phyloP scores from a whole-genome alignment of 768 basidiomycete genomes.

The Termitomyces sp. region DNA sequence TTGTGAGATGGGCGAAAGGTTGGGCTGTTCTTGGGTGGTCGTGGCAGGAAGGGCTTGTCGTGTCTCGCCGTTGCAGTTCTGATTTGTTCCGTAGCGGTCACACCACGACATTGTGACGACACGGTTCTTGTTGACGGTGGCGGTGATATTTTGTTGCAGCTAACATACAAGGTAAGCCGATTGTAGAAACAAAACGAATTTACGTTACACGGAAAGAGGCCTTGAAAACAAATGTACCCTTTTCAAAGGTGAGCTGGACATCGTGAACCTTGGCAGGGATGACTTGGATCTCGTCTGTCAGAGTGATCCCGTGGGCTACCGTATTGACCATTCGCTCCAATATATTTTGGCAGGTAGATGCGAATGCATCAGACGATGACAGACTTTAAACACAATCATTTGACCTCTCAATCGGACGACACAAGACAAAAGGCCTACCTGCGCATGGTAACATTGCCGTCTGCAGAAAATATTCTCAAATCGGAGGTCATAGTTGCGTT shows the following conservation, averaged over 20 bases:
- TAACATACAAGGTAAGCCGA: slow-evolving; percentile 13
- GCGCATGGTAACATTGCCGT: slow-evolving; percentile 39
- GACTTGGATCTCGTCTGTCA: slow-evolving; percentile 44
- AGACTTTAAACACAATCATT: slow-evolving; percentile 19
- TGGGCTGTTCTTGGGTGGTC: slow-evolving; percentile 28
- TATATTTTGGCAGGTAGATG: slow-evolving; percentile 35
- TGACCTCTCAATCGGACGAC: not conserved
- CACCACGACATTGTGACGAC: slow-evolving; percentile 41
- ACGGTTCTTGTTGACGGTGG: slow-evolving; percentile 34
- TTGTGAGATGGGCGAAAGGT: slow-evolving; percentile 34
- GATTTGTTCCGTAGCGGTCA: slow-evolving; percentile 33
- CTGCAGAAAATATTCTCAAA: slow-evolving; percentile 34
- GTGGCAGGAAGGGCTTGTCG: slow-evolving; percentile 29
- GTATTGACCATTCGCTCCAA: slow-evolving; percentile 46
- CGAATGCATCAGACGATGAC: slow-evolving; percentile 31
- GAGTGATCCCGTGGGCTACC: slow-evolving; percentile 40
- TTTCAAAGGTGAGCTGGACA: slow-evolving; percentile 35
- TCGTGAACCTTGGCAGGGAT: slow-evolving; percentile 38
- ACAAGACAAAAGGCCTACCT: slow-evolving; percentile 22
- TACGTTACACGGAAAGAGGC: slow-evolving; percentile 32
- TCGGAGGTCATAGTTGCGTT: slow-evolving; percentile 39
- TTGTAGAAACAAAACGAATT: slow-evolving; percentile 2
- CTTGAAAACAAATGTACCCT: slow-evolving; percentile 36
- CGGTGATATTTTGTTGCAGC: slow-evolving; percentile 33
- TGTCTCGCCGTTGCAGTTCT: slow-evolving; percentile 31